Evolutionary conservation across 1,284 basidiomycete genomes (phyloP).

Genomic region (Papiliotrema nemorosa): DNA sequence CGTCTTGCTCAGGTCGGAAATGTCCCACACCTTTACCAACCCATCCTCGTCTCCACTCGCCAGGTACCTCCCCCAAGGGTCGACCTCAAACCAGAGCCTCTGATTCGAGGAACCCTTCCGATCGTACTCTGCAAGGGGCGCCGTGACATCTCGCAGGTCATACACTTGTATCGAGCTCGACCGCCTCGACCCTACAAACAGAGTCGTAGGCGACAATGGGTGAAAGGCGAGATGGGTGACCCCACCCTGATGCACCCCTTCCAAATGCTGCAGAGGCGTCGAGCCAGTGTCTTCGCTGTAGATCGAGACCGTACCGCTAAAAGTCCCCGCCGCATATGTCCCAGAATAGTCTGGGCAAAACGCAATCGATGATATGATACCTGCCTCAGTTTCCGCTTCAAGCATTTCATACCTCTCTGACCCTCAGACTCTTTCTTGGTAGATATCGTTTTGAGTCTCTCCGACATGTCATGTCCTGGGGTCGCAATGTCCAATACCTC

Average conservation of each 20-base stretch:
- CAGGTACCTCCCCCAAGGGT: conserved; percentile 65
- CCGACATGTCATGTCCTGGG: conserved; percentile 49
- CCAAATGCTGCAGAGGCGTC: conserved; percentile 61
- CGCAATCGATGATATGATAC: conserved; percentile 76
- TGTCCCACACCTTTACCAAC: conserved; percentile 38
- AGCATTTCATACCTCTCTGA: conserved; percentile 64
- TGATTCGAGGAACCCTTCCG: conserved; percentile 64
- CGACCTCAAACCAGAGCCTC: conserved; percentile 70
- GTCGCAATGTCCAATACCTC: conserved; percentile 73
- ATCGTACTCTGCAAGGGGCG: conserved; percentile 19
- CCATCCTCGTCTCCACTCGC: conserved; percentile 65
- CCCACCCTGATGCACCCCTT: conserved; percentile 57
- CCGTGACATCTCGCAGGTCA: conserved; percentile 65
- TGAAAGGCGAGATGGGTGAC: conserved; percentile 83
- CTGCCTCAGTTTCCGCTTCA: conserved; percentile 48
- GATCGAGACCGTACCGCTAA: conserved; percentile 64
- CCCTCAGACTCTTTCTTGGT: conserved; percentile 76
- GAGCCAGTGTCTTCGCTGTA: conserved; percentile 63
- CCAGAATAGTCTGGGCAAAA: conserved; percentile 68
- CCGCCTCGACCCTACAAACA: conserved; percentile 75
- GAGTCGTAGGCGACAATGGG: conserved; percentile 62
- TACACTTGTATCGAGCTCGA: conserved; percentile 65
- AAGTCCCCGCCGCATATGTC: conserved; percentile 65
- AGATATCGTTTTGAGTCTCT: conserved; percentile 67
- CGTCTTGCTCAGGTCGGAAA: conserved; percentile 9